Evolutionary conservation across 345 rosid genomes (phyloP), one percentile per base, ranked within the genome.

Genomic region (Lepidium africanum): DNA sequence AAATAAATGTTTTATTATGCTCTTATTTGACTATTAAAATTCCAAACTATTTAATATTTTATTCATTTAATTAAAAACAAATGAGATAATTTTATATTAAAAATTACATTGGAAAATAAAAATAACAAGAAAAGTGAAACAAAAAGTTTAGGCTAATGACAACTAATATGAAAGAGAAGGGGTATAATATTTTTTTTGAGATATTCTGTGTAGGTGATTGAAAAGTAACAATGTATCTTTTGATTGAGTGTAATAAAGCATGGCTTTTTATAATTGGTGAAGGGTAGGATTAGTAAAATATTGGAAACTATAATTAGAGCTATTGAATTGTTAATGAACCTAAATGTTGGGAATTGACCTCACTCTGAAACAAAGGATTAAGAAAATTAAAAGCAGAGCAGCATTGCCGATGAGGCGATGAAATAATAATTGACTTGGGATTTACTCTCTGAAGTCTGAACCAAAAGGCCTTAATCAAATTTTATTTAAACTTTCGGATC

Each of bases 391-490:
- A 65, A 57, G 35, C 66, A 49, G 30, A 57, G 66, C 79, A 62
- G 71, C 62, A 47, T 41, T 53, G 48, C 70, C 63, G 53, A 62
- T 36, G 63, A 59, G 50, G 61, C 61, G 37, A 43, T 41, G 47
- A 68, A 50, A 43, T 27, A 12, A 13, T 27, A 39, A 59, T 59
- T 70, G 72, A 79, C 80, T 75, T 79, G 67, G 57, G 82, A 68
- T 76, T 79, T 63, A 79, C 77, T 70, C 54, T 67, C 61, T 57
- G 65, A 40, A 10, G 48, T 67, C 61, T 57, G 65, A 40, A 10
- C 5, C 7, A 65, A 21, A 56, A 19, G 10, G 15, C 15, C 5
- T 59, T 56, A 59, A 30, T 65, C 42, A 39, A 48, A 73, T 32
- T 47, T 54, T 32, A 63, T 49, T 43, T 51, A 14, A 30, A 17